phyloP scores from a whole-genome alignment of 2,329 filamentous ascomycete genomes.

The Stagonosporopsis tanaceti region DNA sequence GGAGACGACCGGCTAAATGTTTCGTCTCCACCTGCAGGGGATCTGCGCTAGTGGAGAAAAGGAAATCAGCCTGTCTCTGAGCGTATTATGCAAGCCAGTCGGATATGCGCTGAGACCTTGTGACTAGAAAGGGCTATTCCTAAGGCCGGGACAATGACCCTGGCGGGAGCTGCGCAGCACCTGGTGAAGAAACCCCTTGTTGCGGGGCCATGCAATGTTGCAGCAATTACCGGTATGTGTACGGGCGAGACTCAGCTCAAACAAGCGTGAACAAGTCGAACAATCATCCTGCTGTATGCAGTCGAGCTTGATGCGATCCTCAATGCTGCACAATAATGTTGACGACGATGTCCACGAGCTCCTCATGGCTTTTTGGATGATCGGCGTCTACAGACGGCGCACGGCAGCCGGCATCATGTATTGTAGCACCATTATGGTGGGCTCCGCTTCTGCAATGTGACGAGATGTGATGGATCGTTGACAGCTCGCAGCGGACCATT shows the following conservation, averaged over 20 bases:
- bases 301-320: background rate
- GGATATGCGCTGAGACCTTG: conserved; percentile 5
- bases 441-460: conserved; percentile 18
- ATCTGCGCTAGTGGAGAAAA: conserved; percentile 8
- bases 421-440: conserved; percentile 4
- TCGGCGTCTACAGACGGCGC: conserved; percentile 7
- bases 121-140: background rate
- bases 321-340: background rate
- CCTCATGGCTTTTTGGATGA: conserved; percentile 5
- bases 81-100: conserved; percentile 7
- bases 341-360: background rate
- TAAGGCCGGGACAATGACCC: background rate
- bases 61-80: conserved; percentile 6
- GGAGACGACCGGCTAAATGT: conserved; percentile 19
- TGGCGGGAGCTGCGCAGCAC: background rate
- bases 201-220: background rate
- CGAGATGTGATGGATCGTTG: conserved; percentile 19
- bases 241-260: background rate
- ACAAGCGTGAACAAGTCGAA: conserved; percentile 1
- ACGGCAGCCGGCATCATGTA: conserved; percentile 8
- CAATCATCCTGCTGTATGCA: background rate
- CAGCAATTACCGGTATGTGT: background rate
- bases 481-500: conserved; percentile 20
- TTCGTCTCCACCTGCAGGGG: conserved; percentile 17
- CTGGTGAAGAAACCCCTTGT: background rate